phyloP scores from a whole-genome alignment of 441 rosid genomes.

The Melastoma candidum region DNA sequence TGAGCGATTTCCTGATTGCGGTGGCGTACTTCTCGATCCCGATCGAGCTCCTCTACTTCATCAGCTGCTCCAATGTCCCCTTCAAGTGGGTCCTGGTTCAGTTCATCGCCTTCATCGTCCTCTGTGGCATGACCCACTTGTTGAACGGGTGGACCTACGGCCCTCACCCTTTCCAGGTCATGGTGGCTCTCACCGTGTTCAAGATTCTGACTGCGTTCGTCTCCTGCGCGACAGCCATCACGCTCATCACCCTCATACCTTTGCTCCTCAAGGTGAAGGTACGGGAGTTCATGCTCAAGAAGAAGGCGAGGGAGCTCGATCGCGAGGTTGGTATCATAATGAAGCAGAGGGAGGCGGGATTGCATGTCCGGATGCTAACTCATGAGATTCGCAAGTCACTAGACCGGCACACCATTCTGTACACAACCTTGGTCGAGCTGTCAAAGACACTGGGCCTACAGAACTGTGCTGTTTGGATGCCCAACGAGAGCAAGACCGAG shows the following conservation, averaged over 20 bases:
- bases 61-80: slow-evolving; percentile 89
- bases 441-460: slow-evolving; percentile 77
- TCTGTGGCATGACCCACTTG: slow-evolving; percentile 94
- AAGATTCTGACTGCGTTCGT: slow-evolving; percentile 90
- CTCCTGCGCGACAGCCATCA: slow-evolving; percentile 90
- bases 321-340: slow-evolving; percentile 81
- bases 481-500: slow-evolving; percentile 45
- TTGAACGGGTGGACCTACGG: slow-evolving; percentile 86
- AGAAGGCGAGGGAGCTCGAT: slow-evolving; percentile 83
- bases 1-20: slow-evolving; percentile 90
- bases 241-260: slow-evolving; percentile 81
- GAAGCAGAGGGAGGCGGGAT: slow-evolving; percentile 80
- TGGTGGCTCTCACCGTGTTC: slow-evolving; percentile 82
- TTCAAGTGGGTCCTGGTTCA: slow-evolving; percentile 95
- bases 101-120: slow-evolving; percentile 94
- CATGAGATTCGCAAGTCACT: slow-evolving; percentile 90
- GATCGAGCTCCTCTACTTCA: slow-evolving; percentile 82
- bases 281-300: slow-evolving; percentile 84
- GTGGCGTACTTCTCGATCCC: slow-evolving; percentile 97
- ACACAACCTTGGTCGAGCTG: slow-evolving; percentile 86
- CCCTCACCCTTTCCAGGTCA: slow-evolving; percentile 73
- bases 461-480: slow-evolving; percentile 98
- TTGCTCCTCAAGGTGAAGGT: slow-evolving; percentile 90
- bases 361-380: slow-evolving; percentile 92
- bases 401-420: slow-evolving; percentile 71